Base-by-base conservation (phyloP, 2,329 filamentous ascomycete genomes). In the Claviceps arundinis region DNA sequence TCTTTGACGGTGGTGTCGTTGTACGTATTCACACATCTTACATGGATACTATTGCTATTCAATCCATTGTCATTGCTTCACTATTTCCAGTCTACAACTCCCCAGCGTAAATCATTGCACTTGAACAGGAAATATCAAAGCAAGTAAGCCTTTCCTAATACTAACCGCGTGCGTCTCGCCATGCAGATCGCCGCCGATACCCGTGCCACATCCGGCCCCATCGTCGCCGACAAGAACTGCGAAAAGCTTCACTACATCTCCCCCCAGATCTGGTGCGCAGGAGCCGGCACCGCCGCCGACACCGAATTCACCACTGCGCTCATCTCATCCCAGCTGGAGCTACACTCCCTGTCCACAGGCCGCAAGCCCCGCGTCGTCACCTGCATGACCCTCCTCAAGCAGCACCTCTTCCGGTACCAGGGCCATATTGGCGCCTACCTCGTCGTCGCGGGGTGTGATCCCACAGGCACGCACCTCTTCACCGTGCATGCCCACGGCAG, bases 171-270 rank as follows among this genome's bases (percentile, higher is more conserved):
- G 14, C 14, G 13, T 14, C 48, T 22, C 47, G 47, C 37, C 26
- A 9, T 37, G 9, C 34, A 90, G 86, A 97, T 98, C 71, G 93
- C 93, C 57, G 93, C 93, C 74, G 93, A 98, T 73, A 98, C 93
- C 59, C 83, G 93, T 80, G 93, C 93, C 58, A 98, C 93, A 47
- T 94, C 87, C 58, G 93, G 93, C 38, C 90, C 93, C 60, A 98
- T 98, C 72, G 93, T 98, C 62, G 94, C 94, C 71, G 93, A 98
- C 81, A 98, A 98, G 88, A 98, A 98, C 80, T 97, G 93, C 77
- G 91, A 98, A 75, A 98, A 98, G 77, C 84, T 98, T 58, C 93
- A 98, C 76, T 98, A 94, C 78, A 98, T 98, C 70, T 80, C 93
- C 44, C 91, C 93, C 55, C 89, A 96, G 71, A 98, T 98, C 72